Evolutionary conservation across 805 yeast species (phyloP).

Genomic region (Maudiozyma pseudohumilis): DNA sequence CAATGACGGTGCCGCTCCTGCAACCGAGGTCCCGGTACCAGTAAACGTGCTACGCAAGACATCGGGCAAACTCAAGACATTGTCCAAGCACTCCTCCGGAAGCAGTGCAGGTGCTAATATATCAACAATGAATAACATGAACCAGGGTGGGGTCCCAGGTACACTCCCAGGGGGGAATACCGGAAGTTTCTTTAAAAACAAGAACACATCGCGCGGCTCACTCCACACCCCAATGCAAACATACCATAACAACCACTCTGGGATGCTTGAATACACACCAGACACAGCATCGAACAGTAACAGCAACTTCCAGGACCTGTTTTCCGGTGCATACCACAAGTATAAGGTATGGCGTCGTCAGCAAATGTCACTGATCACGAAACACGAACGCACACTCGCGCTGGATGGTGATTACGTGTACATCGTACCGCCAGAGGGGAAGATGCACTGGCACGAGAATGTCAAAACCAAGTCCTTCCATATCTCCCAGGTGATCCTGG

Average conservation of each 20-base stretch:
- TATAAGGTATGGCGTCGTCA: slow-evolving; percentile 87
- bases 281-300: slow-evolving; percentile 9
- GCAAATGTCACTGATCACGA: slow-evolving; percentile 63
- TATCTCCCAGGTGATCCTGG: slow-evolving; percentile 60
- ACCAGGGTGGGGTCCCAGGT: slow-evolving; percentile 8
- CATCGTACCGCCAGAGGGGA: slow-evolving; percentile 71
- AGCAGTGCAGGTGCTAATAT: slow-evolving; percentile 9
- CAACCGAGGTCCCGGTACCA: slow-evolving; percentile 4
- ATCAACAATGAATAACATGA: slow-evolving; percentile 4
- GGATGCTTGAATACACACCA: slow-evolving; percentile 7
- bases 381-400: slow-evolving; percentile 75
- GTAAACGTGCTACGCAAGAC: slow-evolving; percentile 10
- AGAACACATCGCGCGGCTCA: slow-evolving; percentile 28
- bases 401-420: slow-evolving; percentile 93
- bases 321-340: slow-evolving; percentile 57
- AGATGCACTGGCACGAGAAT: slow-evolving; percentile 59
- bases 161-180: too few relatives aligned
- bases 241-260: slow-evolving; percentile 9
- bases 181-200: slow-evolving; percentile 27
- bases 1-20: slow-evolving; percentile 2
- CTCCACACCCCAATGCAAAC: slow-evolving; percentile 17
- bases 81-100: slow-evolving; percentile 15
- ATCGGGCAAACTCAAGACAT: slow-evolving; percentile 16
- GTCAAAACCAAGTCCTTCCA: slow-evolving; percentile 83
- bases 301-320: slow-evolving; percentile 23